These are phyloP conservation scores for Pythium phragmiticola DNA, from an alignment of 352 stramenopile species.

Conservation along the genomic window DNA sequence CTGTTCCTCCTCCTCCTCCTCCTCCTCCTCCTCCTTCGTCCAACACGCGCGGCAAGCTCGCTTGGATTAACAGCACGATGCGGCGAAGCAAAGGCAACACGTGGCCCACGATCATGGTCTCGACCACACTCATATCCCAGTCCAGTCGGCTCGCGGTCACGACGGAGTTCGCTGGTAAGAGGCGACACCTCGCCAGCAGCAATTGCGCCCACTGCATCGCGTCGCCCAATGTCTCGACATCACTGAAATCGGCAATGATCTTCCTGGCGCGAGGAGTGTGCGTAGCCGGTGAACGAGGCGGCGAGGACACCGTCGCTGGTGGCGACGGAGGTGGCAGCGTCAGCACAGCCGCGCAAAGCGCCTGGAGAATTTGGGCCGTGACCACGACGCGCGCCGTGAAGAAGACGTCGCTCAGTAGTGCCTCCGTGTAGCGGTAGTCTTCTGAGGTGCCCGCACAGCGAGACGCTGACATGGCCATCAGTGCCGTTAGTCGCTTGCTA, in stretches of 20 bases:
- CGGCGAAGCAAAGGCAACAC: constrained; percentile 60
- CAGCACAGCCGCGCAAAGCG: constrained; percentile 31
- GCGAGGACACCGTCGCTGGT: background rate
- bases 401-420: constrained; percentile 53
- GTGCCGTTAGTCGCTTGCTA: constrained; percentile 41
- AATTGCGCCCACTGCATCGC: constrained; percentile 50
- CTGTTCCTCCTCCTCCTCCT: no score
- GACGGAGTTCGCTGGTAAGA: constrained; percentile 17
- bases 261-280: constrained; percentile 4
- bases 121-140: constrained; percentile 34
- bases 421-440: constrained; percentile 32
- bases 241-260: constrained; percentile 36
- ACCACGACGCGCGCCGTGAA: constrained; percentile 57
- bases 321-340: background rate
- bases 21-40: constrained; percentile 4
- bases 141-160: constrained; percentile 4
- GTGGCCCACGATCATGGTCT: constrained; percentile 41
- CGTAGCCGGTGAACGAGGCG: constrained; percentile 15
- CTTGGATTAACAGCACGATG: constrained; percentile 60
- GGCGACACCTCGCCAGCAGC: constrained; percentile 45
- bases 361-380: constrained; percentile 58
- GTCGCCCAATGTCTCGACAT: constrained; percentile 60
- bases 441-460: constrained; percentile 18
- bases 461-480: constrained; percentile 8
- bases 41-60: constrained; percentile 36